A percentile compares a stretch with the other conserved stretches of the same genome.
Conservation (phyloP, 257 asterid genomes). For the Apocynum venetum region DNA sequence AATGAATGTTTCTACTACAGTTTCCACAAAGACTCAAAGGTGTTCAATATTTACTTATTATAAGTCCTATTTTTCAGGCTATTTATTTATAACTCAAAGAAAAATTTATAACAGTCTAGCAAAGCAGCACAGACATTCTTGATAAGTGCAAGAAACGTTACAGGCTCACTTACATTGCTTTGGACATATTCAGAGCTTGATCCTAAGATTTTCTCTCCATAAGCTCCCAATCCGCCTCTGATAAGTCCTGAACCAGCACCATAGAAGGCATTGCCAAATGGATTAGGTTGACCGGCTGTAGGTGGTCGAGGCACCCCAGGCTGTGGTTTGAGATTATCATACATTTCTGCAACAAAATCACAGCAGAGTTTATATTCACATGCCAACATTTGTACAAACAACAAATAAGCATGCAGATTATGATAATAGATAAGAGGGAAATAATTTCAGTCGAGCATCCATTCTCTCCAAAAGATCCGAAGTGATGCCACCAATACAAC, state of each 20-base stretch:
- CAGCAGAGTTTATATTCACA: neutral
- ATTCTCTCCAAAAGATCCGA: no score
- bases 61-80: no score
- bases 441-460: no score
- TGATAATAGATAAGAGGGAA: no score
- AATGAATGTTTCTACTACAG: neutral
- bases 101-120: no score
- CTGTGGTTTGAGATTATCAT: conserved; percentile 29
- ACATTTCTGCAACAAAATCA: conserved; percentile 23
- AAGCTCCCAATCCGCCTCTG: conserved; percentile 37
- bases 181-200: conserved; percentile 38
- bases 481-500: no score
- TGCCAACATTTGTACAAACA: no score
- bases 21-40: neutral
- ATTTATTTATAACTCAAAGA: no score
- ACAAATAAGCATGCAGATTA: no score
- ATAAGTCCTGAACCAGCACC: conserved; percentile 38
- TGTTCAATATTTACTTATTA: neutral
- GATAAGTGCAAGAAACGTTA: neutral
- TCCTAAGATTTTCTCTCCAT: conserved; percentile 32
- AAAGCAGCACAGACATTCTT: neutral
- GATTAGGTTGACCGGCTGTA: conserved; percentile 24
- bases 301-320: conserved; percentile 29
- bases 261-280: conserved; percentile 31
- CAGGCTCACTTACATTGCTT: conserved; percentile 29